A percentile compares a stretch with the other conserved stretches of the same genome.
Conservation (phyloP, 2,329 filamentous ascomycete genomes). For the Thelonectria discophora region DNA sequence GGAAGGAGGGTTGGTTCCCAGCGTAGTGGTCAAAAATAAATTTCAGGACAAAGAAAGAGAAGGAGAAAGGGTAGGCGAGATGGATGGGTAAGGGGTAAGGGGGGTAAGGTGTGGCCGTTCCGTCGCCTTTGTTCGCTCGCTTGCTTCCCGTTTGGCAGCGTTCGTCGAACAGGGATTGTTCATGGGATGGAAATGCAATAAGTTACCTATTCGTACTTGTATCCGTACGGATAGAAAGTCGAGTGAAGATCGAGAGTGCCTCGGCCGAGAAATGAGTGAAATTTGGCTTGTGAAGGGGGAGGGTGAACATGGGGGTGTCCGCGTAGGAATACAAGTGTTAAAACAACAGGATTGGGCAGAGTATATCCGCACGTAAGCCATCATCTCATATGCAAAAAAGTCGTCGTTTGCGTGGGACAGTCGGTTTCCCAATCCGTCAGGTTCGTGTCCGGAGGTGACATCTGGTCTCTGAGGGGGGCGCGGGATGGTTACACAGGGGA, state of each 20-base stretch:
- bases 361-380: too few relatives aligned
- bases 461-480: constrained; percentile 21
- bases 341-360: background rate
- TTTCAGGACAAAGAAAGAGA: constrained; percentile 27
- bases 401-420: too few relatives aligned
- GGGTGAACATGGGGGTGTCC: background rate
- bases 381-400: too few relatives aligned
- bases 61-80: constrained; percentile 38
- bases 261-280: background rate
- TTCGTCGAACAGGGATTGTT: constrained; percentile 33
- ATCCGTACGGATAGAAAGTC: too few relatives aligned
- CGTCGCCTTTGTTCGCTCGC: constrained; percentile 38
- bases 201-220: too few relatives aligned
- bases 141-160: constrained; percentile 41
- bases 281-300: constrained; percentile 9
- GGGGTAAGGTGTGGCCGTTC: too few relatives aligned
- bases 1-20: background rate
- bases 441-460: constrained; percentile 27
- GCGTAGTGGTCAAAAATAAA: too few relatives aligned
- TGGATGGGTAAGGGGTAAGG: constrained; percentile 34
- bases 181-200: too few relatives aligned
- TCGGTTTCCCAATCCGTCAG: constrained; percentile 5
- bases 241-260: background rate
- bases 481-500: constrained; percentile 34
- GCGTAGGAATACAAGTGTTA: background rate